Evolutionary conservation across 2,329 filamentous ascomycete species (phyloP), one percentile per base, ranked within the genome.

Genomic region (Aspergillus fumigatiaffinis): DNA sequence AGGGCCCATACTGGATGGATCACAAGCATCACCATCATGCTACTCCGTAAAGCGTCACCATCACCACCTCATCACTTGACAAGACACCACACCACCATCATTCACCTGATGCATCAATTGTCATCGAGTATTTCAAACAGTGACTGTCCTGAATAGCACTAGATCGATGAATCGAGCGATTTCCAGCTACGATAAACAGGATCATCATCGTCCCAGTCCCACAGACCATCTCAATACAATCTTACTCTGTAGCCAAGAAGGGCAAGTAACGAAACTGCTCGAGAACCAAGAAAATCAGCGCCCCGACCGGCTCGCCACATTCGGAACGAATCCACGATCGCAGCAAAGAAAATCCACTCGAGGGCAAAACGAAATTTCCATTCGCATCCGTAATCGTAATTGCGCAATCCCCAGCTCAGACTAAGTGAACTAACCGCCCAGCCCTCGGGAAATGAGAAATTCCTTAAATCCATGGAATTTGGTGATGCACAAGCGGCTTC

Each of bases 221-320:
- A 47, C 44, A 23, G 44, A 47, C 23, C 44, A 23, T 14, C 20
- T 14, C 21, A 7, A 47, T 51, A 32, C 35, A 46, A 38, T 42
- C 25, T 29, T 14, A 26, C n/a, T 9, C 25, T 51, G 14, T 20
- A 17, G n/a, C 9, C 50, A 14, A 41, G 26, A 52, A 17, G 14
- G 14, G 32, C 32, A 38, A 38, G 32, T 17, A 32, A 52, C 26
- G 28, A 38, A 12, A 52, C 50, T 23, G 4, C 50, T 20, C 17
- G 55, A 32, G 53, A 60, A 58, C 56, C 57, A 63, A 56, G 52
- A 61, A 60, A 55, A 53, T 23, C 44, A 47, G 25, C 42, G n/a
- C 42, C 35, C 62, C 57, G 60, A 56, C 51, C 61, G 62, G 54
- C 57, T 65, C 60, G 61, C 64, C 63, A 63, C 60, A 57, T 56